Evolutionary conservation across 352 stramenopile species (phyloP).

Genomic region (Pilasporangium apinafurcum): DNA sequence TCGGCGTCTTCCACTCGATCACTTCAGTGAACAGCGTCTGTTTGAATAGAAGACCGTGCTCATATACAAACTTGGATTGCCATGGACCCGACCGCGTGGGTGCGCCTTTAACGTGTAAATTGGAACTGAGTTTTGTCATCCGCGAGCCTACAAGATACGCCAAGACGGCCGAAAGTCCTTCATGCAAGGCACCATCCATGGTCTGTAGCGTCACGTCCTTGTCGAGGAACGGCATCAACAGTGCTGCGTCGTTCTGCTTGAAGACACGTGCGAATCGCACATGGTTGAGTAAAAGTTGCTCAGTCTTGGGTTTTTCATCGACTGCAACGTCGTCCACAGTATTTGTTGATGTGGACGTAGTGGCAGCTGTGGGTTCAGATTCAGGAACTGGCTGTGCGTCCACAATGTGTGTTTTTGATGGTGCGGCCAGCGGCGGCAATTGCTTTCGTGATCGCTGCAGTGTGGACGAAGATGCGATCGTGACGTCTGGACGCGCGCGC

Average conservation of each 20-base stretch:
- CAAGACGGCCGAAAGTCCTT: constrained; percentile 59
- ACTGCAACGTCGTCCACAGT: background rate
- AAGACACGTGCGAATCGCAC: constrained; percentile 57
- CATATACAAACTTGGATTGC: constrained; percentile 71
- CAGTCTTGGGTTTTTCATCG: constrained; percentile 12
- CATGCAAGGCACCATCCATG: constrained; percentile 29
- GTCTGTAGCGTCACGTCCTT: constrained; percentile 50
- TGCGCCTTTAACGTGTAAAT: constrained; percentile 57
- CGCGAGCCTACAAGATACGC: constrained; percentile 57
- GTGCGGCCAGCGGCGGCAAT: no score
- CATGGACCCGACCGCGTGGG: constrained; percentile 32
- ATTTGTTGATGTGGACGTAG: constrained; percentile 1
- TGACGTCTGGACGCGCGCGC: no score
- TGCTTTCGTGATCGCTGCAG: no score
- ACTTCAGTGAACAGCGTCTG: constrained; percentile 63
- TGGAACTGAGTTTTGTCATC: constrained; percentile 65
- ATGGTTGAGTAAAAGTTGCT: constrained; percentile 53
- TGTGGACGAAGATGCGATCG: no score
- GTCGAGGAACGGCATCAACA: constrained; percentile 58
- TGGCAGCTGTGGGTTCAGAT: no score
- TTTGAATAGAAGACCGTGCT: constrained; percentile 66
- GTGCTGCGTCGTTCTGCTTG: constrained; percentile 67
- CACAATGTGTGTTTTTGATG: no score
- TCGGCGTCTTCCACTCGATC: constrained; percentile 44
- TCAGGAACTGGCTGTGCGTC: no score